These are phyloP conservation scores for Plasmodium vivax DNA, from an alignment of 169 alveolate genomes.

Conservation along the genomic window DNA sequence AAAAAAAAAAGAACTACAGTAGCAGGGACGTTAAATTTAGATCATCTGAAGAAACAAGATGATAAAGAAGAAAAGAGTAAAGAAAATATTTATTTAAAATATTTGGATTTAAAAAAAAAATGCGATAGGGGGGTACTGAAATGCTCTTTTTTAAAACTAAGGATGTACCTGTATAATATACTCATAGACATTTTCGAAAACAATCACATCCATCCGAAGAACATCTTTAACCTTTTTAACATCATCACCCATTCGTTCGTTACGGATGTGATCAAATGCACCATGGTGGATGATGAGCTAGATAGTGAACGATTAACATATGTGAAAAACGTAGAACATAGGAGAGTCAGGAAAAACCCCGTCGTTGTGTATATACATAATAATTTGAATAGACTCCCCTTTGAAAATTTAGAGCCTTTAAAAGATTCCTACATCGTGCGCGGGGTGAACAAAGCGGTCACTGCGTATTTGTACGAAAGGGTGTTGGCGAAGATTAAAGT, in stretches of 20 bases:
- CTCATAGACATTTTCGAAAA: conserved; percentile 61
- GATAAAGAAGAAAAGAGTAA: conserved; percentile 3
- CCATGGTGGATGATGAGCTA: conserved; percentile 3
- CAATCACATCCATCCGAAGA: neutral
- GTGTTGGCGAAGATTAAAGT: conserved; percentile 21
- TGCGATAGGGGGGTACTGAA: conserved; percentile 47
- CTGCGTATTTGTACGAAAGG: conserved; percentile 52
- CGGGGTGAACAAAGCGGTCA: conserved; percentile 49
- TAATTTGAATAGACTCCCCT: conserved; percentile 65
- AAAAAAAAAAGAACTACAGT: conserved; percentile 26
- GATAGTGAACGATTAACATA: conserved; percentile 50
- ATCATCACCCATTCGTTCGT: conserved; percentile 55
- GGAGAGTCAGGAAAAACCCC: conserved; percentile 56
- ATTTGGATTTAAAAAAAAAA: conserved; percentile 62
- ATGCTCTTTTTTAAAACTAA: conserved; percentile 60
- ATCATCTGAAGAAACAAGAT: conserved; percentile 12
- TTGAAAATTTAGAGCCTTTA: conserved; percentile 67
- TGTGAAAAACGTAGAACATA: conserved; percentile 24
- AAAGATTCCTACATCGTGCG: conserved; percentile 69
- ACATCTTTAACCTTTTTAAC: conserved; percentile 54
- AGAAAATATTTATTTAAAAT: conserved; percentile 50
- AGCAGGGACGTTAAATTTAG: conserved; percentile 31
- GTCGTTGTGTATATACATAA: conserved; percentile 46
- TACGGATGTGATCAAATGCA: conserved; percentile 38
- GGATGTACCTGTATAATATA: conserved; percentile 73